phyloP scores from a whole-genome alignment of 2,329 filamentous ascomycete genomes.

The Endothia cerciana region DNA sequence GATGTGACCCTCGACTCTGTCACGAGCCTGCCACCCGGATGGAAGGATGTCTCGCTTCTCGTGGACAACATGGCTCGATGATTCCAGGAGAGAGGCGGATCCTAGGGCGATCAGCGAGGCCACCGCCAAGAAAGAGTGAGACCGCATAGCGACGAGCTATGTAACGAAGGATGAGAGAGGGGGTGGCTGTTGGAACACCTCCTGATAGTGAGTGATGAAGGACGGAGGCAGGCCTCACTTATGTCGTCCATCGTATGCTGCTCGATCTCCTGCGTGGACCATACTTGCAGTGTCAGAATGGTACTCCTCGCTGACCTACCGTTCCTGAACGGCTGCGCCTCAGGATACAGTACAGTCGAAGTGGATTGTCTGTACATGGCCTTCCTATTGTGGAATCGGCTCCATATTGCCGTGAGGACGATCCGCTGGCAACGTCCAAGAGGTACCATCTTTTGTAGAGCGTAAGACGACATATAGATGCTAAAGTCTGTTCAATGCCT shows the following conservation, averaged over 20 bases:
- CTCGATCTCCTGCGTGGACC: not conserved
- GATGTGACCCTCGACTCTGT: slow-evolving; percentile 23
- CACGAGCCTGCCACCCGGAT: slow-evolving; percentile 23
- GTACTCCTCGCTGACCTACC: slow-evolving; percentile 6
- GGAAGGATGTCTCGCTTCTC: slow-evolving; percentile 24
- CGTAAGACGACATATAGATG: not conserved
- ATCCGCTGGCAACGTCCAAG: not conserved
- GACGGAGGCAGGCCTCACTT: slow-evolving; percentile 3
- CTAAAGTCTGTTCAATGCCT: not conserved
- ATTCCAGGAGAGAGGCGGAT: slow-evolving; percentile 7
- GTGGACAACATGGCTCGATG: slow-evolving; percentile 22
- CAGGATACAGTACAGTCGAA: not conserved
- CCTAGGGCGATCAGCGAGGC: slow-evolving; percentile 11
- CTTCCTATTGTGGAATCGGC: not conserved
- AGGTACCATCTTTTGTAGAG: not conserved
- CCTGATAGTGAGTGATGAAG: not conserved
- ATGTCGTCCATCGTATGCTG: not conserved
- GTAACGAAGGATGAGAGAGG: slow-evolving; percentile 1
- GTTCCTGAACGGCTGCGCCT: not conserved
- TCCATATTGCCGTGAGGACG: not conserved
- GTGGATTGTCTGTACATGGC: not conserved
- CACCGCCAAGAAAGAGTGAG: slow-evolving; percentile 12
- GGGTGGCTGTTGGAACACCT: too few species aligned
- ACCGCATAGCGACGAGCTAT: slow-evolving; percentile 2
- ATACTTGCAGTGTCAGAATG: not conserved